Evolutionary conservation across 176 grass and related monocot genomes (phyloP).

Genomic region (Bromus sterilis): DNA sequence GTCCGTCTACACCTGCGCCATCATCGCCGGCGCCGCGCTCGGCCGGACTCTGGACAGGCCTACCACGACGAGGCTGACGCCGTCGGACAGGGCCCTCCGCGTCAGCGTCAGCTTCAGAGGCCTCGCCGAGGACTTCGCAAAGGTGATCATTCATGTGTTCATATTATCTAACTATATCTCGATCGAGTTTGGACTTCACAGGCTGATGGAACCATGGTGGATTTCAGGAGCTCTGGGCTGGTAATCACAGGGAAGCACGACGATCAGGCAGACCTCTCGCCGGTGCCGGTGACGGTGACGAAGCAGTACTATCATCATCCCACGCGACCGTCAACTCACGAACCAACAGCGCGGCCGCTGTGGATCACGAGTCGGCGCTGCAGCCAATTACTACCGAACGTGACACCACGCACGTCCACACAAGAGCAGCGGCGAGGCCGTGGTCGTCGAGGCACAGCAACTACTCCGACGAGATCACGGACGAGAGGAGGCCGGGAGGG

Average conservation of each 20-base stretch:
- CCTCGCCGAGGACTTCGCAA: neutral
- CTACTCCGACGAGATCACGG: neutral
- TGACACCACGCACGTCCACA: too few relatives aligned
- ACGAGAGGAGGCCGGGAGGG: neutral
- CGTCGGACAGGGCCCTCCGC: neutral
- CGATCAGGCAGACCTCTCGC: neutral
- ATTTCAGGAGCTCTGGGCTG: conserved; percentile 10
- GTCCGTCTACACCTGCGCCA: neutral
- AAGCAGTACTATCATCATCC: neutral
- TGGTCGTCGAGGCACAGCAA: neutral
- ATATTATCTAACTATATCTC: neutral
- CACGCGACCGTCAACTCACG: neutral
- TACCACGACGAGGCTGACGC: neutral
- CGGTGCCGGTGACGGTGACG: neutral
- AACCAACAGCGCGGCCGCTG: too few relatives aligned
- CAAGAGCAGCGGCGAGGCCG: too few relatives aligned
- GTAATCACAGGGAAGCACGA: neutral
- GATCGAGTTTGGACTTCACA: neutral
- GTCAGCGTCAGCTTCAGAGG: neutral
- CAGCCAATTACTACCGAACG: too few relatives aligned
- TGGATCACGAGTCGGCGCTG: neutral
- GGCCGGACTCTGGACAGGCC: neutral
- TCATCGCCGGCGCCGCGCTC: conserved; percentile 10
- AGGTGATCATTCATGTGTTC: neutral
- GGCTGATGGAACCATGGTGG: neutral